These are phyloP conservation scores for Larix kaempferi DNA, from an alignment of 75 land plant genomes.

Conservation along the genomic window DNA sequence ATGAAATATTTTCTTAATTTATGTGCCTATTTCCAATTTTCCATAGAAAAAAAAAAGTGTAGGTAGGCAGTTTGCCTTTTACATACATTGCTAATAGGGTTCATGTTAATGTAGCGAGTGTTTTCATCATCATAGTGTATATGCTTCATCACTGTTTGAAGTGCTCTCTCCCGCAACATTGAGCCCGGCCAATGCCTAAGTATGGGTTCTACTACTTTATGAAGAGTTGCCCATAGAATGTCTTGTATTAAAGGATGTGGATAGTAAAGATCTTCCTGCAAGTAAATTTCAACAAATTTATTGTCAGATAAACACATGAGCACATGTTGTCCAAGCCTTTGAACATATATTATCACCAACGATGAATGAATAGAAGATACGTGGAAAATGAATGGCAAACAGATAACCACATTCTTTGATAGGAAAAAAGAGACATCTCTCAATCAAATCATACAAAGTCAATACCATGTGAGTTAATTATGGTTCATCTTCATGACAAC, in stretches of 20 bases:
- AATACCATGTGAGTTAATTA: no score
- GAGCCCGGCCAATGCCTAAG: constrained; percentile 85
- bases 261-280: constrained; percentile 90
- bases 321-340: background rate
- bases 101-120: constrained; percentile 85
- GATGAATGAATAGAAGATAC: background rate
- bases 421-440: no score
- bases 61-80: no score
- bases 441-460: no score
- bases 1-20: no score
- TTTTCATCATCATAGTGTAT: constrained; percentile 98
- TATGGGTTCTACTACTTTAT: constrained; percentile 75
- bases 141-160: constrained; percentile 63
- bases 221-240: constrained; percentile 79
- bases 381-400: background rate
- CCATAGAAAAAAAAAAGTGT: no score
- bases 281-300: constrained; percentile 1
- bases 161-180: constrained; percentile 73
- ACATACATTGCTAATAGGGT: constrained; percentile 84
- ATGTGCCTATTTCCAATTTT: no score
- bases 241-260: constrained; percentile 93
- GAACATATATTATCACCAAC: background rate
- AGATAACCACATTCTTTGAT: no score
- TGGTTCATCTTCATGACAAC: no score
- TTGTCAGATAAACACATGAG: background rate